Base-by-base conservation (phyloP, 2,329 filamentous ascomycete genomes). In the Ophiostoma sp. region DNA sequence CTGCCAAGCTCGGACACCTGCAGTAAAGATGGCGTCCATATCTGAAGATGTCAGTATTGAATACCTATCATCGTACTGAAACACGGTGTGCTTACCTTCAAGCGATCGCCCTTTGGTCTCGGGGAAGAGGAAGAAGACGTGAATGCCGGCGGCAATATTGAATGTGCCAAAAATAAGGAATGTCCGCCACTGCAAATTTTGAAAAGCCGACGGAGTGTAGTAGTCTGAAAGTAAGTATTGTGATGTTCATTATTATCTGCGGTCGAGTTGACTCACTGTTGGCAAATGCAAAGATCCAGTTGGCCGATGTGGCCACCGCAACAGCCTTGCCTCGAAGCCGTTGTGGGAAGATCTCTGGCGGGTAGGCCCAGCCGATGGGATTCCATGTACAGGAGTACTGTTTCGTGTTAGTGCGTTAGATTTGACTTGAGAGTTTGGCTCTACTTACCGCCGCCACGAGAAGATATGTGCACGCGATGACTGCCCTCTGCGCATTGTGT, bases 381-480 rank as follows among this genome's bases (percentile, higher is more conserved):
- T 82, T 85, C 85, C 80, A 84, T 45, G 81, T 85, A 17, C 81
- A 82, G 57, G 85, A 84, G 76, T 81, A 77, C 1, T 81, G n/a
- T n/a, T n/a, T n/a, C n/a, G n/a, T n/a, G n/a, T n/a, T n/a, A n/a
- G n/a, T n/a, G n/a, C n/a, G n/a, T n/a, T n/a, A n/a, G n/a, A n/a
- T n/a, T n/a, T n/a, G n/a, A n/a, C n/a, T n/a, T n/a, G n/a, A n/a
- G n/a, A n/a, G n/a, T n/a, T n/a, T n/a, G n/a, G n/a, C n/a, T n/a
- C n/a, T n/a, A 63, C 59, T 39, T 15, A 64, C 59, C 25, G 59
- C 59, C 12, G 88, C 88, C 22, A 91, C 88, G 72, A 91, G 89
- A 48, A 88, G 87, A 75, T 92, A 93, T 0, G 89, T 91, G 76
- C 86, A 90, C 1, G 90, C 89, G 72, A 92, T 88, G 75, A 92